A percentile compares a stretch with the other conserved stretches of the same genome.
Evolutionary conservation across 2,329 filamentous ascomycete species (phyloP).

Genomic region (Dactylellina sp.): DNA sequence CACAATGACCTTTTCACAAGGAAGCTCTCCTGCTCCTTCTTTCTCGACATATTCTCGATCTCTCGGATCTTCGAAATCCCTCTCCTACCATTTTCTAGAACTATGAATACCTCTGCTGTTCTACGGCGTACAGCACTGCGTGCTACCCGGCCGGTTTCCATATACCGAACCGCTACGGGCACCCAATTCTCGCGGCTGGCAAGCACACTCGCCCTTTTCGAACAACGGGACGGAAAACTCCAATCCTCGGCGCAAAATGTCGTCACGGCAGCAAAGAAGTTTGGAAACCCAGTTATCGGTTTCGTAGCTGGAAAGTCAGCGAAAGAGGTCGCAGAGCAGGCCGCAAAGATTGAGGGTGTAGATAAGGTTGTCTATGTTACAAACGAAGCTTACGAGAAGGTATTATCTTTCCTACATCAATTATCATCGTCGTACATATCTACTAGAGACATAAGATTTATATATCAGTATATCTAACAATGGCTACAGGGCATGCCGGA

Average conservation of each 20-base stretch:
- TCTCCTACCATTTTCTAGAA: not conserved
- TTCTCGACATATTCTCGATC: not conserved
- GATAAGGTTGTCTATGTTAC: slow-evolving; percentile 92
- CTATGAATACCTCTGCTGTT: slow-evolving; percentile 39
- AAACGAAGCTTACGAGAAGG: slow-evolving; percentile 91
- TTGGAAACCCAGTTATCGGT: slow-evolving; percentile 85
- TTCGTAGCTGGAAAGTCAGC: slow-evolving; percentile 86
- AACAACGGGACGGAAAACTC: slow-evolving; percentile 90
- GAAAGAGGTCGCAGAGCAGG: slow-evolving; percentile 81
- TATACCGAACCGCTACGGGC: slow-evolving; percentile 15
- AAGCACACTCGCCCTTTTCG: slow-evolving; percentile 89
- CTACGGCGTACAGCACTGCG: slow-evolving; percentile 36
- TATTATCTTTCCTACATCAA: too few species aligned
- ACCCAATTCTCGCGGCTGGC: slow-evolving; percentile 40
- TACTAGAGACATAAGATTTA: not conserved
- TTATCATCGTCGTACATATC: too few species aligned
- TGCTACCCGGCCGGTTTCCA: slow-evolving; percentile 18
- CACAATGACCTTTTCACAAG: slow-evolving; percentile 43
- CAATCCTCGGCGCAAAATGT: slow-evolving; percentile 84
- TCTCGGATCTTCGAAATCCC: not conserved
- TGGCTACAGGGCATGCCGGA: slow-evolving; percentile 80
- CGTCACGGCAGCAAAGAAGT: slow-evolving; percentile 84
- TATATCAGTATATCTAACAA: slow-evolving; percentile 8
- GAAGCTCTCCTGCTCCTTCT: slow-evolving; percentile 5
- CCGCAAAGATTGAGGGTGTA: slow-evolving; percentile 87